phyloP scores from a whole-genome alignment of 2,329 filamentous ascomycete species.

The Aspergillus novoparasiticus region DNA sequence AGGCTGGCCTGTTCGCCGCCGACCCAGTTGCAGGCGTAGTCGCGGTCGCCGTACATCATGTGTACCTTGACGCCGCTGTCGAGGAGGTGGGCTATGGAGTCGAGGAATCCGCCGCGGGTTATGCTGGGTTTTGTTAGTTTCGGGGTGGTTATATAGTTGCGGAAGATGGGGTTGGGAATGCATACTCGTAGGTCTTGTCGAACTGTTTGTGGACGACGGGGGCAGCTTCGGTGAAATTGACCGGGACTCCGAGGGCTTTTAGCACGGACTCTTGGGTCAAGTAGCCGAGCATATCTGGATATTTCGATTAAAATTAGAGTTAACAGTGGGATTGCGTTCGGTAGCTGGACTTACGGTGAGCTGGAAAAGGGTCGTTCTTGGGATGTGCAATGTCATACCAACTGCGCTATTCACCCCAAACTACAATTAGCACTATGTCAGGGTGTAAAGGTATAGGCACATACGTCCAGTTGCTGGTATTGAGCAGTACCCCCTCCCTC shows the following conservation, averaged over 20 bases:
- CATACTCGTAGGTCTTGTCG: conserved; percentile 53
- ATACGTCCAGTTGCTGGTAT: conserved; percentile 35
- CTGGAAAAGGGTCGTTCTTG: conserved; percentile 55
- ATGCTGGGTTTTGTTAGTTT: not conserved
- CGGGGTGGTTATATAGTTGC: not conserved
- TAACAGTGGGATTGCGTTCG: rapidly evolving
- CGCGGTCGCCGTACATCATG: conserved; percentile 61
- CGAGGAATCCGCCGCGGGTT: conserved; percentile 33
- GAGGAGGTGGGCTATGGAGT: conserved; percentile 51
- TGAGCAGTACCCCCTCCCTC: not conserved
- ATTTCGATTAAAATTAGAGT: no score
- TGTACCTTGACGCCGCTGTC: conserved; percentile 61
- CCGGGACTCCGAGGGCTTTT: conserved; percentile 58
- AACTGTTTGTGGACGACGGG: conserved; percentile 47
- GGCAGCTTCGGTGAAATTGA: conserved; percentile 60
- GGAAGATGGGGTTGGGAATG: conserved; percentile 10
- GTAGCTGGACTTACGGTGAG: conserved; percentile 13
- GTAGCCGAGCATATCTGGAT: conserved; percentile 55
- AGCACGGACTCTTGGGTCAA: conserved; percentile 62
- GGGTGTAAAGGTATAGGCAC: conserved; percentile 45
- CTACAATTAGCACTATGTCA: not conserved
- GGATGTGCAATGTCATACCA: conserved; percentile 62
- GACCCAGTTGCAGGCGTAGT: conserved; percentile 61
- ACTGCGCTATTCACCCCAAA: conserved; percentile 28
- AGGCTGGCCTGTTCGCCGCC: conserved; percentile 58